Evolutionary conservation across 805 yeast genomes (phyloP).

Genomic region (Hanseniaspora guilliermondii): DNA sequence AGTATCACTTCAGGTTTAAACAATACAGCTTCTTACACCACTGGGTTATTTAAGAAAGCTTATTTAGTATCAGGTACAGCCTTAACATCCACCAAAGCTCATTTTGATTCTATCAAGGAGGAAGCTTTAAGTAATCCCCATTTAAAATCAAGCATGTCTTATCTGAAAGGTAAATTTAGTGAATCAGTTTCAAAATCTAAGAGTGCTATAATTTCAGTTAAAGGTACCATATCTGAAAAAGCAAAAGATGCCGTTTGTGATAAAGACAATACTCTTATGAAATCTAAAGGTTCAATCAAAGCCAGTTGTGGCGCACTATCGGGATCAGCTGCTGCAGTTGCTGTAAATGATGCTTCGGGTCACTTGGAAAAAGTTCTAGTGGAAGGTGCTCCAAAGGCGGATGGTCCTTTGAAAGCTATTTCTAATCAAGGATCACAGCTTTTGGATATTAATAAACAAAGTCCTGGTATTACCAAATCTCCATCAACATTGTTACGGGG

Average conservation of each 20-base stretch:
- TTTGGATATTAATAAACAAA: not conserved
- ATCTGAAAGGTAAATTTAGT: not conserved
- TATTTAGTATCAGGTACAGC: not conserved
- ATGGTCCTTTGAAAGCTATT: not conserved
- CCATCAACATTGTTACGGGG: not conserved
- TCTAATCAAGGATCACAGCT: not conserved
- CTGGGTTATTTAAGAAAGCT: not conserved
- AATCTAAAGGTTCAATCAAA: not conserved
- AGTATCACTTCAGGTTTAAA: not conserved
- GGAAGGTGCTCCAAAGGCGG: not conserved
- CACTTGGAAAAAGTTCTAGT: not conserved
- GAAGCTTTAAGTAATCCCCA: not conserved
- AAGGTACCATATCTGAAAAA: not conserved
- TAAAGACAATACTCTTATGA: not conserved
- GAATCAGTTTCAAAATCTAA: not conserved
- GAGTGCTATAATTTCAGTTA: not conserved
- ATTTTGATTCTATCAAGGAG: not conserved
- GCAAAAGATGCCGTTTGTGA: not conserved
- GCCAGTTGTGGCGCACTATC: not conserved
- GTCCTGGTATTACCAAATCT: not conserved
- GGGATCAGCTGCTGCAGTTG: not conserved
- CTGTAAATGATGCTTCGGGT: not conserved
- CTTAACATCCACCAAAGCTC: not conserved
- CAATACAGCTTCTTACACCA: not conserved
- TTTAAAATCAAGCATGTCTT: not conserved